Evolutionary conservation across 108 stramenopile species (phyloP).

Genomic region (Cyclotella baltica): DNA sequence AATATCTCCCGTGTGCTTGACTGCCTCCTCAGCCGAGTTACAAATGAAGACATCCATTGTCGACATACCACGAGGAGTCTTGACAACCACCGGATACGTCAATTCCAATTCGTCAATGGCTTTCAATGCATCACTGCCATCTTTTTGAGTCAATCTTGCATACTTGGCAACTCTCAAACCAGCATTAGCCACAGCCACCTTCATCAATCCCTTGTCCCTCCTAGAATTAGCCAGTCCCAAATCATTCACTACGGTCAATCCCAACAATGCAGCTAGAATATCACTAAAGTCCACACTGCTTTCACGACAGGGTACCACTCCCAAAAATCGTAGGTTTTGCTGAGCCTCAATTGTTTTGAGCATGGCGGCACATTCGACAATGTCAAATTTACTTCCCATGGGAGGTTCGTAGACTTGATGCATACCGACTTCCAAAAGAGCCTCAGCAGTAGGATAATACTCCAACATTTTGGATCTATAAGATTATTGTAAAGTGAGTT

Average conservation of each 20-base stretch:
- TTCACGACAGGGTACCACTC: conserved; percentile 61
- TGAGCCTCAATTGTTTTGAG: conserved; percentile 67
- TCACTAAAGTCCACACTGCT: conserved; percentile 58
- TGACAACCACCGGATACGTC: conserved; percentile 63
- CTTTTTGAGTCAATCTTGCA: conserved; percentile 54
- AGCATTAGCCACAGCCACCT: conserved; percentile 63
- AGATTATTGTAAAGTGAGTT: no score
- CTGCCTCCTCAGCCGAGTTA: conserved; percentile 52
- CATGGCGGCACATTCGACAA: conserved; percentile 65
- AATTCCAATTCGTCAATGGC: conserved; percentile 62
- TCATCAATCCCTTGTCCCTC: conserved; percentile 75
- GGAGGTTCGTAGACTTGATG: conserved; percentile 70
- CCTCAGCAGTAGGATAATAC: conserved; percentile 61
- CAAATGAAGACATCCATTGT: conserved; percentile 70
- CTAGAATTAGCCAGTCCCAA: conserved; percentile 58
- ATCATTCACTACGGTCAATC: conserved; percentile 58
- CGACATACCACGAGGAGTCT: conserved; percentile 63
- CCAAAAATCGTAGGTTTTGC: conserved; percentile 63
- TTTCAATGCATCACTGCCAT: conserved; percentile 48
- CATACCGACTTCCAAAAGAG: conserved; percentile 58
- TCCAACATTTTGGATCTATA: conserved; percentile 38
- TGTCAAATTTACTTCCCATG: conserved; percentile 55
- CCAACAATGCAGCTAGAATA: conserved; percentile 57
- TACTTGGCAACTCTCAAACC: conserved; percentile 68
- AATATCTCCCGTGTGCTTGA: conserved; percentile 41